Base-by-base conservation (phyloP, 1,139 yeast genomes). In the Maudiozyma humilis region DNA sequence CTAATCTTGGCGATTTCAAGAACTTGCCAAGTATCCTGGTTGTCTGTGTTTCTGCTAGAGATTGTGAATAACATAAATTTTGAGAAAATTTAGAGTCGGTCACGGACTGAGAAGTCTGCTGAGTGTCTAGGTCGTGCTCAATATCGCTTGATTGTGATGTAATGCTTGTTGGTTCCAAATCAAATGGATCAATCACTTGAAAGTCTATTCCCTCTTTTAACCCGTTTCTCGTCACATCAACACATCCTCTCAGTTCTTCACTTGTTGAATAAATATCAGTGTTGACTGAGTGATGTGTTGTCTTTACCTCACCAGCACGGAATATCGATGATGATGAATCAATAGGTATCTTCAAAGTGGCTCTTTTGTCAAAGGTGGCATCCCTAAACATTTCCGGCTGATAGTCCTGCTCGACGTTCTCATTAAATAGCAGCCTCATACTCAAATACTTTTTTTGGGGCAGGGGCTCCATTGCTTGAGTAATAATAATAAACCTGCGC, bases 321-420 rank as follows among this genome's bases (percentile, higher is more conserved):
- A 50, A 50, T 3, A 50, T 39, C 19, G 55, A 56, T 18, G 44
- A 30, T 15, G 52, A 53, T 15, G 52, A 36, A 7, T 49, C 44
- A n/a, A 38, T 45, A 1, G 64, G 59, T 3, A 62, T 45, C 43
- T 54, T 63, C 13, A 66, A 50, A 0, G 60, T 56, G 1, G 68
- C 61, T 12, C 53, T 50, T 31, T 57, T 55, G 1, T 64, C 67
- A 39, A 54, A 48, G 1, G 72, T 55, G 3, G 74, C 72, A 52
- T 75, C 78, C 43, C 57, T 63, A 51, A 76, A 76, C 17, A 65
- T 54, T 0, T 64, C 62, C 0, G 81, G 79, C 50, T 75, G 78
- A 49, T 71, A 76, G 31, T 64, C 59, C 1, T 46, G 42, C 2
- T 81, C 79, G 32, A 76, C 69, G 2, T 43, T 46, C 3, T 73